A percentile compares a stretch with the other conserved stretches of the same genome.
These are phyloP conservation scores for Alternaria gaisen DNA, from an alignment of 2,329 filamentous ascomycete genomes.

Conservation along the genomic window DNA sequence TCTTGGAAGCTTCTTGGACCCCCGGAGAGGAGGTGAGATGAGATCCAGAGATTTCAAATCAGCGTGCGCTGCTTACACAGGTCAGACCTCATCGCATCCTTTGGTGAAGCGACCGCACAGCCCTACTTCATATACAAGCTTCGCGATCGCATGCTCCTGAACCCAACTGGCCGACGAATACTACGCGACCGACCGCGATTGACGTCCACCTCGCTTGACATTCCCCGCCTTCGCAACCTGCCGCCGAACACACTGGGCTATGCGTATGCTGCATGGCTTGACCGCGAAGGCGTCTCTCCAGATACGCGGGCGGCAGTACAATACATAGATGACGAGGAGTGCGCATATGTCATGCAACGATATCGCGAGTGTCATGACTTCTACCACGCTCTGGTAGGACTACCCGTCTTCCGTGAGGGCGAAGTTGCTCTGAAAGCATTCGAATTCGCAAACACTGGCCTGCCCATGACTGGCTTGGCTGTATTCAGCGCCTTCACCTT, in stretches of 20 bases:
- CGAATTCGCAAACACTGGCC: slow-evolving; percentile 91
- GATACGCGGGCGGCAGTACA: slow-evolving; percentile 84
- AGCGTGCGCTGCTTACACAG: slow-evolving; percentile 1
- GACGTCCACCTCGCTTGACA: slow-evolving; percentile 73
- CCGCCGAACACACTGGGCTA: slow-evolving; percentile 79
- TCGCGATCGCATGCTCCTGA: slow-evolving; percentile 86
- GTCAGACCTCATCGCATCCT: slow-evolving; percentile 86
- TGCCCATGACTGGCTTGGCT: slow-evolving; percentile 94
- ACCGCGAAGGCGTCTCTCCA: slow-evolving; percentile 89
- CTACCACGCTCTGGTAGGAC: slow-evolving; percentile 90
- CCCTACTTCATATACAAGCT: slow-evolving; percentile 95
- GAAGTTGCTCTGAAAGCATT: slow-evolving; percentile 98
- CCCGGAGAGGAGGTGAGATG: slow-evolving; percentile 74
- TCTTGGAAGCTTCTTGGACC: slow-evolving; percentile 71
- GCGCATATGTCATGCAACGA: slow-evolving; percentile 97
- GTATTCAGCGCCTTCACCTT: slow-evolving; percentile 74
- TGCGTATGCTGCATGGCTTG: slow-evolving; percentile 89
- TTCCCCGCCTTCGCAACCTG: slow-evolving; percentile 75
- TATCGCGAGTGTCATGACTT: slow-evolving; percentile 98
- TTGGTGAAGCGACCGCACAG: slow-evolving; percentile 93
- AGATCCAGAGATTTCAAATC: background rate
- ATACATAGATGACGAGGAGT: slow-evolving; percentile 94
- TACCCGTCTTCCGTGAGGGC: slow-evolving; percentile 92
- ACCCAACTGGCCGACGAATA: slow-evolving; percentile 86
- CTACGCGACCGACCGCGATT: slow-evolving; percentile 89